Evolutionary conservation across 306 rosid species (phyloP), one percentile per base, ranked within the genome.

Genomic region (apple (Malus domestica)): DNA sequence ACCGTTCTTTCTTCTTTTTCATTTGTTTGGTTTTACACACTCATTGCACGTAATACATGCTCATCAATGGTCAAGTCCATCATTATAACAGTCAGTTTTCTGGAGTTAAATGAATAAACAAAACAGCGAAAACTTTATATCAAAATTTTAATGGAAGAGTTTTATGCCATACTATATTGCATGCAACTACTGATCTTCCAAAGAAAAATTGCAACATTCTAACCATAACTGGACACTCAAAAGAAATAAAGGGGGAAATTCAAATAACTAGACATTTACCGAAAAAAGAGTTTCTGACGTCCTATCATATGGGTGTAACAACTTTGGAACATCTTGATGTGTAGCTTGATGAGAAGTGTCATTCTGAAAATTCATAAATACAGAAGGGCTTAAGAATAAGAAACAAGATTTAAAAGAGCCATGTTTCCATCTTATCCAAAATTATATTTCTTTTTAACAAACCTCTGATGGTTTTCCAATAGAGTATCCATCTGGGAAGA

Each of bases 271-370:
- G 79, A 82, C 35, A 83, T 85, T 88, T 88, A 92, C 99, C 80
- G 87, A 83, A 84, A 96, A 90, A 72, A 96, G 87, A 78, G 86
- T 88, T 85, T 96, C 99, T 29, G 98, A 90, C 13, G 89, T 80
- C 85, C 96, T 87, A 79, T 90, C 99, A 85, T 96, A 96, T 27
- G 98, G 99, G 80, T 87, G 98, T 76, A 95, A 83, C 83, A 83
- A 75, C 90, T 96, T 96, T 3, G 86, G 90, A 75, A 80, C 82
- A 72, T 89, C 93, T 78, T 89, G 91, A 82, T 72, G 75, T 40
- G 84, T 73, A 22, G 81, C 63, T 57, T 84, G 92, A 78, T 83
- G 81, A 4, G 82, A 64, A 22, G 72, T 83, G 60, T 80, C 97
- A 78, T 85, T 90, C 99, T 96, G 91, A 65, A 88, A 76, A 82